A percentile compares a stretch with the other conserved stretches of the same genome.
Evolutionary conservation across 2,329 filamentous ascomycete species (phyloP).

Genomic region (Parasarocladium wereldwijsianum): DNA sequence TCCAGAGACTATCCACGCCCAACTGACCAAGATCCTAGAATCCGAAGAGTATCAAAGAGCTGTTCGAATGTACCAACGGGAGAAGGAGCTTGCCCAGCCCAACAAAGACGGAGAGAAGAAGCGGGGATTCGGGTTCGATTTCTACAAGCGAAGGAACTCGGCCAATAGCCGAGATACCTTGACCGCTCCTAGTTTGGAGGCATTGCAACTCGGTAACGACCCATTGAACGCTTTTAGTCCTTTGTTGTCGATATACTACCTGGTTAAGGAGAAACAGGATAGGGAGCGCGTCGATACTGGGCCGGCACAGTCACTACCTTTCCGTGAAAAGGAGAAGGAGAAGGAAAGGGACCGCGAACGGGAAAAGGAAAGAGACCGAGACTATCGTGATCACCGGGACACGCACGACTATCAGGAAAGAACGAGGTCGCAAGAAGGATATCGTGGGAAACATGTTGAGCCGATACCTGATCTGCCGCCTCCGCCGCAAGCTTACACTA

Average conservation of each 20-base stretch:
- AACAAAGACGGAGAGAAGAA: constrained; percentile 63
- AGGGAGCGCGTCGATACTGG: constrained; percentile 41
- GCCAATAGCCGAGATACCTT: constrained; percentile 79
- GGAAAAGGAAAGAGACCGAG: constrained; percentile 7
- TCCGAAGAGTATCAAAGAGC: constrained; percentile 89
- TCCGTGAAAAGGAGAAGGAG: constrained; percentile 18
- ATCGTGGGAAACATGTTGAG: constrained; percentile 25
- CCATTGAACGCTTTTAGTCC: constrained; percentile 89
- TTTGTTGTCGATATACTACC: constrained; percentile 83
- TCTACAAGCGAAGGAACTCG: constrained; percentile 90
- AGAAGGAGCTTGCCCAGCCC: constrained; percentile 42
- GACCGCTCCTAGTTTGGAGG: constrained; percentile 70
- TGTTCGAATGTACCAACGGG: constrained; percentile 54
- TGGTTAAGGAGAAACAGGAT: constrained; percentile 89
- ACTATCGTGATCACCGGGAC: constrained; percentile 8
- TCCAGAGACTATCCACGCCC: constrained; percentile 64
- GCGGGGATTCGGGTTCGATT: constrained; percentile 80
- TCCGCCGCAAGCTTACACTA: constrained; percentile 81
- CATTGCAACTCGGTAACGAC: constrained; percentile 67
- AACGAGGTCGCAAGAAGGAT: constrained; percentile 1
- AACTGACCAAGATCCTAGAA: constrained; percentile 75
- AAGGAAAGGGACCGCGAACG: constrained; percentile 13
- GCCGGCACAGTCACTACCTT: constrained; percentile 28
- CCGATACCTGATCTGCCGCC: constrained; percentile 59
- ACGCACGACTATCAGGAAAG: constrained; percentile 1